Percentiles rank a stretch among this genome's conserved stretches.
These are phyloP conservation scores for Malassezia restricta DNA, from an alignment of 1,284 basidiomycete species.

Conservation along the genomic window DNA sequence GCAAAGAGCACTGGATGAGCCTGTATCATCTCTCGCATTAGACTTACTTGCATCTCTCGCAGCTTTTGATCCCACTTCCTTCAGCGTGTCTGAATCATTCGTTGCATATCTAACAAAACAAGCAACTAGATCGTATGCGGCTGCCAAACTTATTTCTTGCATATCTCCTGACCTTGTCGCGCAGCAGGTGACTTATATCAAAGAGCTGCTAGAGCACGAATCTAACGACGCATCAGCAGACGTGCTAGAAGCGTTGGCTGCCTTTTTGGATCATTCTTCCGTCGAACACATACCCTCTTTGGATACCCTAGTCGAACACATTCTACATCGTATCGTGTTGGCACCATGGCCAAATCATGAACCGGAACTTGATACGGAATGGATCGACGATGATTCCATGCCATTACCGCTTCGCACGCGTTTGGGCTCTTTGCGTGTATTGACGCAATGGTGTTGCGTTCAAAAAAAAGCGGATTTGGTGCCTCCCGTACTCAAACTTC, in stretches of 20 bases:
- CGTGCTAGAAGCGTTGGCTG: conserved; percentile 56
- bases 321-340: conserved; percentile 50
- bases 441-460: conserved; percentile 17
- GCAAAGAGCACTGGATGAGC: background rate
- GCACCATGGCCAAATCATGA: conserved; percentile 20
- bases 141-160: conserved; percentile 2
- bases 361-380: conserved; percentile 17
- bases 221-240: conserved; percentile 48
- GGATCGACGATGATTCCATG: conserved; percentile 25
- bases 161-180: background rate
- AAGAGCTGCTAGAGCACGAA: conserved; percentile 48
- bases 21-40: background rate
- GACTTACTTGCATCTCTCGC: conserved; percentile 2
- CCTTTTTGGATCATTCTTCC: conserved; percentile 61
- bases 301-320: conserved; percentile 62
- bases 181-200: background rate
- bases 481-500: conserved; percentile 28
- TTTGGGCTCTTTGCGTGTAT: conserved; percentile 14
- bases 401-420: conserved; percentile 19
- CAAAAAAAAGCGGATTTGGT: conserved; percentile 10
- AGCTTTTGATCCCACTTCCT: background rate
- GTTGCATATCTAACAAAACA: background rate
- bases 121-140: background rate
- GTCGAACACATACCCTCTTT: conserved; percentile 65
- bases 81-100: background rate